phyloP scores from a whole-genome alignment of 768 basidiomycete genomes.

The Rhizopogon vinicolor region DNA sequence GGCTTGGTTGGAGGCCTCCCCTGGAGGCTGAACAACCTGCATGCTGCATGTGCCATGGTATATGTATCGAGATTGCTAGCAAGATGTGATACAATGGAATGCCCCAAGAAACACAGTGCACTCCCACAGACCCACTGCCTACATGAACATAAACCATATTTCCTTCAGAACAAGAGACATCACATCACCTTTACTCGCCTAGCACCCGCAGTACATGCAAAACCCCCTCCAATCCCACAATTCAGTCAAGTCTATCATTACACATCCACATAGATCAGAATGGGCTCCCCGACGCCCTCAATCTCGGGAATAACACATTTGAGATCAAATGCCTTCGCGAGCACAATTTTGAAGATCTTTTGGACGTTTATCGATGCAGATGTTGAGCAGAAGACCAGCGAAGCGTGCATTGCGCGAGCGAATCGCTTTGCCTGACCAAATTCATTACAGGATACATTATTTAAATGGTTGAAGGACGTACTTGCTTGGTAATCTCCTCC shows the following conservation, averaged over 20 bases:
- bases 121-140: background rate
- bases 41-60: background rate
- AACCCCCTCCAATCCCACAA: background rate
- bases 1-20: background rate
- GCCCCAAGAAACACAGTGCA: conserved; percentile 8
- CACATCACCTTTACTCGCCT: background rate
- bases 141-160: background rate
- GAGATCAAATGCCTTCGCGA: conserved; percentile 95
- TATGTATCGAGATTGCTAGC: conserved; percentile 5
- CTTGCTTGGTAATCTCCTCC: conserved; percentile 99
- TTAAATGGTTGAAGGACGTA: conserved; percentile 24
- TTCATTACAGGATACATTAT: conserved; percentile 6
- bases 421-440: conserved; percentile 84
- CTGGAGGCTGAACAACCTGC: background rate
- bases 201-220: background rate
- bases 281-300: conserved; percentile 92
- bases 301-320: conserved; percentile 99
- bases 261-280: conserved; percentile 86
- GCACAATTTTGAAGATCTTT: conserved; percentile 98
- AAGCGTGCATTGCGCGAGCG: conserved; percentile 98
- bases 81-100: conserved; percentile 15
- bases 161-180: background rate
- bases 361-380: conserved; percentile 99
- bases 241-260: conserved; percentile 20
- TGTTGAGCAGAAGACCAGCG: conserved; percentile 99